phyloP scores from a whole-genome alignment of 495 filamentous ascomycete species.

The Lophiostoma macrostomum region DNA sequence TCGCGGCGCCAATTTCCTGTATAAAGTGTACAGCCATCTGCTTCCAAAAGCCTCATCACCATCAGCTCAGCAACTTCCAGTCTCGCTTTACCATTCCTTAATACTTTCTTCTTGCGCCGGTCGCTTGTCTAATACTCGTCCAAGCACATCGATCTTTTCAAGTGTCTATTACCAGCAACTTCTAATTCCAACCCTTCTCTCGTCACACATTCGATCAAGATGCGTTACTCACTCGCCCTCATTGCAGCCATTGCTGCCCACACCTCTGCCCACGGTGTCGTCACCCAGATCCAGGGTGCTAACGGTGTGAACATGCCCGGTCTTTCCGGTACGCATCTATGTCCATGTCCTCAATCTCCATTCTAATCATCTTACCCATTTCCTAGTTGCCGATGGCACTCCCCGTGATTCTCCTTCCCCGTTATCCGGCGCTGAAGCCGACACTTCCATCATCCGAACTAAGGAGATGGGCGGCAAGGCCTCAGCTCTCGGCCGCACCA shows the following conservation, averaged over 20 bases:
- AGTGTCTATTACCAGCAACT: constrained; percentile 2
- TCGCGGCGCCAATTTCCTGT: not conserved
- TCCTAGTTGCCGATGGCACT: constrained; percentile 55
- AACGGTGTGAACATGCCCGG: constrained; percentile 34
- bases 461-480: constrained; percentile 43
- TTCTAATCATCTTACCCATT: constrained; percentile 6
- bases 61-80: constrained; percentile 28
- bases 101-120: constrained; percentile 21
- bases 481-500: constrained; percentile 56
- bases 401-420: constrained; percentile 55
- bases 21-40: constrained; percentile 8
- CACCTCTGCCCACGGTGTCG: constrained; percentile 31
- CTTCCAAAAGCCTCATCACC: constrained; percentile 19
- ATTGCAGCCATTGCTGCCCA: constrained; percentile 28
- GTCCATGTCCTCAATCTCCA: not conserved
- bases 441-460: constrained; percentile 53
- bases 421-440: constrained; percentile 45
- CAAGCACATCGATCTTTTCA: constrained; percentile 15
- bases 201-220: constrained; percentile 21
- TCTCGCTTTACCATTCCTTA: constrained; percentile 25
- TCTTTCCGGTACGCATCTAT: constrained; percentile 23
- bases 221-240: constrained; percentile 30
- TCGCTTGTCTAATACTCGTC: constrained; percentile 22
- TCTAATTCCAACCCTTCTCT: constrained; percentile 1
- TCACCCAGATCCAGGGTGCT: constrained; percentile 31